Conservation (phyloP, 192 early-diverging fungal genomes). For the Backusella westeae region DNA sequence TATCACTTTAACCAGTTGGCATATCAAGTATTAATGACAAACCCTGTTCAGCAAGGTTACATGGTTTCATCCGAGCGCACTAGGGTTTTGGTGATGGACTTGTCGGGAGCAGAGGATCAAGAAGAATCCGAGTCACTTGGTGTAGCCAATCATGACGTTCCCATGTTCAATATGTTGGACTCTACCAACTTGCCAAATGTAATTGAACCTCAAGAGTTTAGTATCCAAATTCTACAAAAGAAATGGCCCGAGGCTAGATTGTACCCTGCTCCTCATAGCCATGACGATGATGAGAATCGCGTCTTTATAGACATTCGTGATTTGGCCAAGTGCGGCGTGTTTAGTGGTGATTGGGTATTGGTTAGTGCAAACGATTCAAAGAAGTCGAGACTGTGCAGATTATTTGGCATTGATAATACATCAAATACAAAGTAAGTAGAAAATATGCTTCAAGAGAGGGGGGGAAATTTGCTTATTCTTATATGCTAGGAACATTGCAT, state of each 20-base stretch:
- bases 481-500: conserved; percentile 23
- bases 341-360: conserved; percentile 62
- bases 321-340: conserved; percentile 48
- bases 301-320: conserved; percentile 51
- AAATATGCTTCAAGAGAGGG: neutral
- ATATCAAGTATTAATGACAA: conserved; percentile 54
- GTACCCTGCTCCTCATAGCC: conserved; percentile 43
- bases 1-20: conserved; percentile 32
- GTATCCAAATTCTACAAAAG: conserved; percentile 32
- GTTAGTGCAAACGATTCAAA: conserved; percentile 35
- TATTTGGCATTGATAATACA: conserved; percentile 38
- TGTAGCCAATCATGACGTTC: neutral
- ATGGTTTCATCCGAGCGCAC: conserved; percentile 46
- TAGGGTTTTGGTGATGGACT: conserved; percentile 48
- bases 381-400: conserved; percentile 34
- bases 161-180: conserved; percentile 3
- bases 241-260: conserved; percentile 41
- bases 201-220: conserved; percentile 26
- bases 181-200: conserved; percentile 1
- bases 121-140: neutral
- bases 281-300: conserved; percentile 50
- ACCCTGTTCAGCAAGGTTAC: conserved; percentile 66
- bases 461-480: neutral
- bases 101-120: neutral
- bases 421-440: conserved; percentile 3